Base-by-base conservation (phyloP, 805 yeast species). In the Lachancea cidri region DNA sequence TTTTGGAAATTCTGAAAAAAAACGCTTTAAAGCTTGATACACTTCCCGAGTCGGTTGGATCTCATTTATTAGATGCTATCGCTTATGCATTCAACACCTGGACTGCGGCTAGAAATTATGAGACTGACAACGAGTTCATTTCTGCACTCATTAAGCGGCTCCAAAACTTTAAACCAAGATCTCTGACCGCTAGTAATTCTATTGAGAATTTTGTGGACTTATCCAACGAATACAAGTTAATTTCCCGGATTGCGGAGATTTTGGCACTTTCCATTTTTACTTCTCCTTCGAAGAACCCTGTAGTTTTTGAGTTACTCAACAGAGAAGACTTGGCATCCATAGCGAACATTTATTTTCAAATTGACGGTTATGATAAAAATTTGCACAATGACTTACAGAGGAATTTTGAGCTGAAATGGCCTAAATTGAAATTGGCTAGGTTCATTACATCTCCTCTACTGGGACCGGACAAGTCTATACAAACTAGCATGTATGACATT, bases 11-110 rank as follows among this genome's bases (percentile, higher is more conserved):
- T 14, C 57, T 85, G 46, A 82, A 82, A 56, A 65, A 64, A 16
- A 77, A 76, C 44, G 74, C 80, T 0, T 56, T 72, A 19, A 70
- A 72, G 18, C 66, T 82, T 43, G 71, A 73, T 8, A 60, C 67
- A 36, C 74, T 74, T 39, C 86, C 91, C 1, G 72, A 77, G 39
- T 67, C 75, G 14, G 79, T 81, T n/a, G 74, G 82, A 17, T 73
- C 81, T 17, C 81, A 81, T 46, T 61, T 87, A 17, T 70, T 85
- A 16, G 88, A 84, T 57, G 79, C 94, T 0, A 70, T 88, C 19
- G 74, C 93, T 0, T 65, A 76, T 36, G 88, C 94, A 0, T 76
- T 81, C 52, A 85, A 84, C 56, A 75, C 86, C 0, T 85, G 95
- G 94, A 76, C 83, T 0, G 72, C 81, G 1, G 76, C 78, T 0